Evolutionary conservation across 1,139 yeast species (phyloP), one percentile per base, ranked within the genome.

Genomic region (Williopsis jadinii): DNA sequence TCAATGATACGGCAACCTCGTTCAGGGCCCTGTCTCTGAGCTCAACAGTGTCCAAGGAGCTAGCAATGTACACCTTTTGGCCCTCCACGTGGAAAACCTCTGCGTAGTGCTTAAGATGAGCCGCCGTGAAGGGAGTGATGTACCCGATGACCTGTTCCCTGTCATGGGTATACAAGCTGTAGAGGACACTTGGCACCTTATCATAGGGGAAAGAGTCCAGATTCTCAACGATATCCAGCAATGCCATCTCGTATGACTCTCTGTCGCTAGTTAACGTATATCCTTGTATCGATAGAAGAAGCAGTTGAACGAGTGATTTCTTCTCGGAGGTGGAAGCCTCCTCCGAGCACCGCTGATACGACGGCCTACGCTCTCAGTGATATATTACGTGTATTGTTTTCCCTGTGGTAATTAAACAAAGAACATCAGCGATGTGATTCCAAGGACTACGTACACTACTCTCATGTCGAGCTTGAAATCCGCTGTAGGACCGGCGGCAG

Each of bases 91-190:
- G 64, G 28, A 83, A 65, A 14, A 51, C 54, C 0, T 56, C 55
- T 1, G 67, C 60, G 12, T 52, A 51, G 11, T 54, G 52, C 11
- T 47, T 40, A 29, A 82, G 62, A 37, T 59, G 56, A 2, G 51
- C 41, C 1, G 73, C 84, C 6, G 80, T 75, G 0, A 58, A 41
- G 0, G 70, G 67, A 2, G 75, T 60, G 5, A 84, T 54, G 47
- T 67, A 73, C 0, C 95, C 95, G 9, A 84, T 55, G 4, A 61
- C 53, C 6, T 45, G 49, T 5, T 29, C 8, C 11, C 36, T 38
- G 27, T 54, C 55, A 28, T 54, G 57, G 0, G 54, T 34, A 11
- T 30, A 12, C 9, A 54, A 41, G 3, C 29, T 38, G 24, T 32
- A 54, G 2, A 41, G 29, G 1, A 27, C 41, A 2, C 14, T 10